Percentiles rank a stretch among this genome's conserved stretches.
Conservation (phyloP, 805 yeast species). For the Candida piceae region DNA sequence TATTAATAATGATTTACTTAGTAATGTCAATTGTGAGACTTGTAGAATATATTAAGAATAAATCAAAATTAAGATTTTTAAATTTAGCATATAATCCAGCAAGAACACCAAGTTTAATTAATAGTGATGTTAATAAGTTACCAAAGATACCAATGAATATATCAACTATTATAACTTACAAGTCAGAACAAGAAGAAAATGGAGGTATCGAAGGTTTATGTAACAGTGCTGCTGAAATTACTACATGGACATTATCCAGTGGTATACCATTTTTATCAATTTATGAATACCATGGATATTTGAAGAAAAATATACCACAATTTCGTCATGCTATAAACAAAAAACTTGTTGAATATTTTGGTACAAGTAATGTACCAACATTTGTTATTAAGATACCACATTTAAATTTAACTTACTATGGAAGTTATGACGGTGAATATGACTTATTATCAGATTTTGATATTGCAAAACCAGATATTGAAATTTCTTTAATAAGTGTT, state of each 20-base stretch:
- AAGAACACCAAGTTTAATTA: slow-evolving; percentile 77
- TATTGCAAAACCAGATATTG: slow-evolving; percentile 31
- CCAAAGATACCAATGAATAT: slow-evolving; percentile 73
- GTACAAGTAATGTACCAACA: slow-evolving; percentile 60
- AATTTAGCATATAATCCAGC: slow-evolving; percentile 64
- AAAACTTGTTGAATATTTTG: slow-evolving; percentile 68
- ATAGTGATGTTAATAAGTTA: slow-evolving; percentile 72
- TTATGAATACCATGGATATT: slow-evolving; percentile 73
- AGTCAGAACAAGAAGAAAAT: slow-evolving; percentile 76
- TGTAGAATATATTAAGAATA: slow-evolving; percentile 46
- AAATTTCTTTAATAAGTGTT: slow-evolving; percentile 60
- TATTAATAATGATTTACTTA: slow-evolving; percentile 49
- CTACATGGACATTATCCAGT: slow-evolving; percentile 87
- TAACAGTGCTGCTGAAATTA: slow-evolving; percentile 68
- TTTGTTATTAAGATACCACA: slow-evolving; percentile 66
- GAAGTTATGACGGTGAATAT: slow-evolving; percentile 31
- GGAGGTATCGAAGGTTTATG: slow-evolving; percentile 84
- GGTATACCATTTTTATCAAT: slow-evolving; percentile 69
- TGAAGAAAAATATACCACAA: slow-evolving; percentile 50
- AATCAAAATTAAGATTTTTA: slow-evolving; percentile 49
- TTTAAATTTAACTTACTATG: slow-evolving; percentile 43
- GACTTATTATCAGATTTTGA: slow-evolving; percentile 22
- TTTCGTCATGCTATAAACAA: slow-evolving; percentile 51
- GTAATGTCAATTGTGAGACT: slow-evolving; percentile 52
- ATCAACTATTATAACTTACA: slow-evolving; percentile 69